phyloP scores from a whole-genome alignment of 1,284 basidiomycete genomes.

The Meira miltonrushii region DNA sequence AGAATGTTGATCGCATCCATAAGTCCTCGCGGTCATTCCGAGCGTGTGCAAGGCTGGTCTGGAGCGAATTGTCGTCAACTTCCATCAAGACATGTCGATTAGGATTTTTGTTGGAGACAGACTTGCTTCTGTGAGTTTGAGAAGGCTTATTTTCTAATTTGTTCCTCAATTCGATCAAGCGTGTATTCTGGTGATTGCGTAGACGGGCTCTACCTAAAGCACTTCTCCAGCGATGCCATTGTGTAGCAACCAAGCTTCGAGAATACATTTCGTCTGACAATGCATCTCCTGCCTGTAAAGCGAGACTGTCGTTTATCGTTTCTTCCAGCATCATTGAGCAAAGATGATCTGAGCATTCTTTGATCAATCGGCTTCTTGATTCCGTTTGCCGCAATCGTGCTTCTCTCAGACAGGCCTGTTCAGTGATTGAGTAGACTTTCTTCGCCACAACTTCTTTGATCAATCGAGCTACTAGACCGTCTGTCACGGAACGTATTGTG shows the following conservation, averaged over 20 bases:
- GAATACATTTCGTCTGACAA: conserved; percentile 2
- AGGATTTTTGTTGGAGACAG: too few species aligned
- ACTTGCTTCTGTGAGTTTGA: too few species aligned
- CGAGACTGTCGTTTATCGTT: not conserved
- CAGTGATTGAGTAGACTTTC: not conserved
- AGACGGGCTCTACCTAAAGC: not conserved
- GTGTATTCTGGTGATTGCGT: not conserved
- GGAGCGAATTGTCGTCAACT: not conserved
- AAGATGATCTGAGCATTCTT: not conserved
- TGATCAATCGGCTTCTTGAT: not conserved
- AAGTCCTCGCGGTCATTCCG: not conserved
- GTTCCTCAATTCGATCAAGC: too few species aligned
- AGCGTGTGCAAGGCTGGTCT: not conserved
- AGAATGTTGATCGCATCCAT: conserved; percentile 18
- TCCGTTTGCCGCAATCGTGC: not conserved
- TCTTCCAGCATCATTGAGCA: not conserved
- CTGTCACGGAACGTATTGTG: not conserved
- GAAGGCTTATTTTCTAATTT: too few species aligned
- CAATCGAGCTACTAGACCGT: not conserved
- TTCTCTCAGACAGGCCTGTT: conserved; percentile 5
- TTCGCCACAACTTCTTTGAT: not conserved
- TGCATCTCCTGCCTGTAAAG: not conserved
- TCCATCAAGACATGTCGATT: not conserved
- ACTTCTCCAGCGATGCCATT: not conserved
- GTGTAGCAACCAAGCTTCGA: not conserved